These are phyloP conservation scores for Ophiocordyceps camponoti-saundersi DNA, from an alignment of 2,329 filamentous ascomycete genomes.

Conservation along the genomic window DNA sequence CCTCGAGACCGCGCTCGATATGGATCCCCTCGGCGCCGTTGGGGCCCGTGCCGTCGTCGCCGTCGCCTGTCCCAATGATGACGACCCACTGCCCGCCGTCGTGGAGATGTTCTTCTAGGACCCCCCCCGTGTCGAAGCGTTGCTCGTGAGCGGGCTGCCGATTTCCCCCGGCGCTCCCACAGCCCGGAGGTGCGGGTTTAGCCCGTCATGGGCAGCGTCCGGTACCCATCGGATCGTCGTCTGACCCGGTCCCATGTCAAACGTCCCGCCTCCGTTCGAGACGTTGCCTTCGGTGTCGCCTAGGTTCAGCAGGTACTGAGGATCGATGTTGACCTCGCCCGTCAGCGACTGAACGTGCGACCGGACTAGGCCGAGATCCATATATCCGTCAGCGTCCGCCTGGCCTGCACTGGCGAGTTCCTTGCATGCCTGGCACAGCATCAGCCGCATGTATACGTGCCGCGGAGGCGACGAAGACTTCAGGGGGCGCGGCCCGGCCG, in stretches of 20 bases:
- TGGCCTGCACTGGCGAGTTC: constrained; percentile 23
- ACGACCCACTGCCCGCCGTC: constrained; percentile 1
- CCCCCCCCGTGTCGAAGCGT: constrained; percentile 18
- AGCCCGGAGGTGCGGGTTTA: constrained; percentile 22
- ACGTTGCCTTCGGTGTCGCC: constrained; percentile 81
- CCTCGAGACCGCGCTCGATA: no score
- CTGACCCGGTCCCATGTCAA: constrained; percentile 40
- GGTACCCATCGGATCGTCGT: constrained; percentile 37
- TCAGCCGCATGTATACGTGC: constrained; percentile 50
- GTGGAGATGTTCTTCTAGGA: constrained; percentile 10
- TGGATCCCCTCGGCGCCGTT: background rate
- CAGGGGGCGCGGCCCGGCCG: constrained; percentile 10
- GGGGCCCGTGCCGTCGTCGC: background rate
- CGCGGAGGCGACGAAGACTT: constrained; percentile 34
- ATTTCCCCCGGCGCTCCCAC: constrained; percentile 50
- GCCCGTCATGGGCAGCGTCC: constrained; percentile 23
- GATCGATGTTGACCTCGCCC: constrained; percentile 17
- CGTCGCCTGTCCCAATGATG: background rate
- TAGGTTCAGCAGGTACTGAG: constrained; percentile 61
- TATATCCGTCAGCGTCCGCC: constrained; percentile 42
- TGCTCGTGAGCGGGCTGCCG: constrained; percentile 43
- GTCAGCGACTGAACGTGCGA: constrained; percentile 43
- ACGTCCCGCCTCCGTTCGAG: constrained; percentile 80
- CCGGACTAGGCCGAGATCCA: constrained; percentile 52
- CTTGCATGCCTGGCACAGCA: constrained; percentile 67